These are phyloP conservation scores for Neopestalotiopsis rosae DNA, from an alignment of 2,329 filamentous ascomycete genomes.

Conservation along the genomic window DNA sequence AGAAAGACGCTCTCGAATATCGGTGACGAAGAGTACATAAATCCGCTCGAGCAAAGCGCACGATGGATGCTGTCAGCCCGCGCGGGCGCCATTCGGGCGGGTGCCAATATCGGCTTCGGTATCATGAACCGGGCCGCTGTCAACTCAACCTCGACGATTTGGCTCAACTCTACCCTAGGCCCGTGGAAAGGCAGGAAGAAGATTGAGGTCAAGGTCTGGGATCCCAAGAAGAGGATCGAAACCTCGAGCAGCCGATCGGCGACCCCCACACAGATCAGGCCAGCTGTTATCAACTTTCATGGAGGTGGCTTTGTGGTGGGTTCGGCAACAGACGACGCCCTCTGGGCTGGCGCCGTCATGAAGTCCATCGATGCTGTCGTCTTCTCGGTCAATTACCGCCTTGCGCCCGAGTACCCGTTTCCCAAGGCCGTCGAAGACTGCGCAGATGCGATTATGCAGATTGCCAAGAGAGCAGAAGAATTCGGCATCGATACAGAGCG, in stretches of 20 bases:
- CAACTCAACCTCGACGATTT: slow-evolving; percentile 27
- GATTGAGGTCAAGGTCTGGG: slow-evolving; percentile 33
- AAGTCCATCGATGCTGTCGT: slow-evolving; percentile 60
- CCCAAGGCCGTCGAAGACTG: slow-evolving; percentile 69
- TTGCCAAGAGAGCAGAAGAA: slow-evolving; percentile 58
- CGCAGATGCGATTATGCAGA: slow-evolving; percentile 65
- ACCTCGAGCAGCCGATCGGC: not conserved
- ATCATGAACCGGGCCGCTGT: slow-evolving; percentile 27
- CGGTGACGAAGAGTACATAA: slow-evolving; percentile 19
- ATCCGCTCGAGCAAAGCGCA: slow-evolving; percentile 19
- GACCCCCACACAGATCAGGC: slow-evolving; percentile 33
- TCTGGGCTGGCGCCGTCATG: slow-evolving; percentile 60
- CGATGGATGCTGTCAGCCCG: slow-evolving; percentile 33
- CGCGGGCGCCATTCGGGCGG: slow-evolving; percentile 28
- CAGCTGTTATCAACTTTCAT: slow-evolving; percentile 69
- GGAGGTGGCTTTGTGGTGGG: slow-evolving; percentile 71
- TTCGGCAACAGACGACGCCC: slow-evolving; percentile 65
- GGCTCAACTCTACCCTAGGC: slow-evolving; percentile 33
- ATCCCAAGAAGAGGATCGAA: slow-evolving; percentile 27
- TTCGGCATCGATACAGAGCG: slow-evolving; percentile 61
- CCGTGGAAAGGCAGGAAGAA: slow-evolving; percentile 27
- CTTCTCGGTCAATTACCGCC: slow-evolving; percentile 69
- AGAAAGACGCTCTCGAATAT: slow-evolving; percentile 11
- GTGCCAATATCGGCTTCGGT: slow-evolving; percentile 29
- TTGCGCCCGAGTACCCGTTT: slow-evolving; percentile 68